Evolutionary conservation across 1,284 basidiomycete genomes (phyloP).

Genomic region (Lentinula novae-zelandiae): DNA sequence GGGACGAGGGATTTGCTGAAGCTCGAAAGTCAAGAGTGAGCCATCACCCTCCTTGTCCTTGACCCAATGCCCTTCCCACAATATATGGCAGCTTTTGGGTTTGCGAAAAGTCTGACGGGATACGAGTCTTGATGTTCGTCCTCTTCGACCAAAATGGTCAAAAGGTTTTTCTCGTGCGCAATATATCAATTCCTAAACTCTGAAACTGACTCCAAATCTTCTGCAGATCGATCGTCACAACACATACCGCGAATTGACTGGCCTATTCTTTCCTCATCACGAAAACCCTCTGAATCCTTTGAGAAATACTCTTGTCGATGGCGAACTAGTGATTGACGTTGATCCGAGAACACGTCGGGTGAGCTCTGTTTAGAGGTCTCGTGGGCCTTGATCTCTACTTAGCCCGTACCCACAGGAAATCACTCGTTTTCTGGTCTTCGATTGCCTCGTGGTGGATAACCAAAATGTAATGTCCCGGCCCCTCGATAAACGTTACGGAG

Average conservation of each 20-base stretch:
- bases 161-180: conserved; percentile 75
- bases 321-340: conserved; percentile 91
- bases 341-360: conserved; percentile 74
- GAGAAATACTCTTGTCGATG: conserved; percentile 85
- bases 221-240: conserved; percentile 93
- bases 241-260: conserved; percentile 69
- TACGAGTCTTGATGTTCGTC: conserved; percentile 87
- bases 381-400: conserved; percentile 2
- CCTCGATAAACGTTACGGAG: conserved; percentile 88
- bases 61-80: neutral
- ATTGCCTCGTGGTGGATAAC: conserved; percentile 86
- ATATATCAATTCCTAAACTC: neutral
- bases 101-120: conserved; percentile 98
- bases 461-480: conserved; percentile 84
- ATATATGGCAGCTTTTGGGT: conserved; percentile 84
- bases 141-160: conserved; percentile 72
- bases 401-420: conserved; percentile 52
- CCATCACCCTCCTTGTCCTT: conserved; percentile 9
- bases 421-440: conserved; percentile 85
- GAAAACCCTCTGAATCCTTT: conserved; percentile 64
- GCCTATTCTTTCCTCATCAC: conserved; percentile 88
- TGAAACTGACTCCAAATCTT: neutral
- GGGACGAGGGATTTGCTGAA: conserved; percentile 62
- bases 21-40: conserved; percentile 82
- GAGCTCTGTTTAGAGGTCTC: conserved; percentile 20